Conservation (phyloP, 352 stramenopile genomes). For the Globisporangium recalcitrans region DNA sequence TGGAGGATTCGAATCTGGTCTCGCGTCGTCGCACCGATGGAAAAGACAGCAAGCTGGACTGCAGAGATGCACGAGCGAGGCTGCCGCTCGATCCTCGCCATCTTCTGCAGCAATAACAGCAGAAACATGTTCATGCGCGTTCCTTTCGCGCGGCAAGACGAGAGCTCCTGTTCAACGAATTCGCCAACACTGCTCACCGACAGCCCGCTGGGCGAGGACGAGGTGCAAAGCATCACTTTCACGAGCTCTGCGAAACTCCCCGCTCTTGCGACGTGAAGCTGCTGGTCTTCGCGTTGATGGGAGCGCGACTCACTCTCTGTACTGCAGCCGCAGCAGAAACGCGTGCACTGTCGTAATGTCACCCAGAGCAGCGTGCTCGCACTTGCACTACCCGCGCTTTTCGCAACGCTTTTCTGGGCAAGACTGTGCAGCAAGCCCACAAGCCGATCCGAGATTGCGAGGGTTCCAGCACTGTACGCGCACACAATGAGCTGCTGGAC, state of each 20-base stretch:
- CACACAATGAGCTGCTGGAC: constrained; percentile 41
- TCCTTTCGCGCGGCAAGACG: constrained; percentile 29
- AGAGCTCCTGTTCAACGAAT: constrained; percentile 47
- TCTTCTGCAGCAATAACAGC: constrained; percentile 44
- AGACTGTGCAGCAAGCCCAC: constrained; percentile 34
- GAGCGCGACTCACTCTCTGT: background rate
- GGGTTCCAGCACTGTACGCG: constrained; percentile 25
- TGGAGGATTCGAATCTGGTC: constrained; percentile 43
- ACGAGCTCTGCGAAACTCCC: constrained; percentile 44
- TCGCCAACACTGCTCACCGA: constrained; percentile 22
- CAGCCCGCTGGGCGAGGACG: background rate
- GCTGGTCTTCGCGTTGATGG: constrained; percentile 4
- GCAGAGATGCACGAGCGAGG: constrained; percentile 17
- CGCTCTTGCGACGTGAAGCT: constrained; percentile 22
- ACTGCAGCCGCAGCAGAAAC: constrained; percentile 43
- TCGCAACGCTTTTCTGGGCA: background rate
- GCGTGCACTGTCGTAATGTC: constrained; percentile 53
- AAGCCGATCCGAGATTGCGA: constrained; percentile 17
- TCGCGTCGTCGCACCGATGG: constrained; percentile 24
- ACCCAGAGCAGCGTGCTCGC: constrained; percentile 35
- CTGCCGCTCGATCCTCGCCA: constrained; percentile 12
- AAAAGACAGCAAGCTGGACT: constrained; percentile 39
- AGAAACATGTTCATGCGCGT: constrained; percentile 51
- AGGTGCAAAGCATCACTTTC: constrained; percentile 31
- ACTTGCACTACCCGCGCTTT: background rate